Percentiles rank a stretch among this genome's conserved stretches.
Evolutionary conservation across 2,329 filamentous ascomycete species (phyloP).

Genomic region (Neonectria faginata): DNA sequence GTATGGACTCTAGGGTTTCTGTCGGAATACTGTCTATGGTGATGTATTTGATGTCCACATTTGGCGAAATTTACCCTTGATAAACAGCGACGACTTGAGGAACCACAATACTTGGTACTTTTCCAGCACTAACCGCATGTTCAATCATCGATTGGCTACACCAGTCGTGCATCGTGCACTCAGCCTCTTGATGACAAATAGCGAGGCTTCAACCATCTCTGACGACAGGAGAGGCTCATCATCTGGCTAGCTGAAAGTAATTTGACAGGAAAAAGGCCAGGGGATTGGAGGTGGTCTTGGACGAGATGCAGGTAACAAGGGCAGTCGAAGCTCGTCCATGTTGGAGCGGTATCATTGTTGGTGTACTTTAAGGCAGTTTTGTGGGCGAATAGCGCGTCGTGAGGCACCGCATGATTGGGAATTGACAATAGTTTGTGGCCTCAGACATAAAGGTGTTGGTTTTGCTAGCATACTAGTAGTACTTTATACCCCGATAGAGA

Average conservation of each 20-base stretch:
- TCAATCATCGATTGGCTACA: slow-evolving; percentile 28
- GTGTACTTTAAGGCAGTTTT: background rate
- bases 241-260: slow-evolving; percentile 17
- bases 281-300: background rate
- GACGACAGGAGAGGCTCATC: slow-evolving; percentile 22
- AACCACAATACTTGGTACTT: slow-evolving; percentile 11
- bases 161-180: slow-evolving; percentile 1
- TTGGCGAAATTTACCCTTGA: background rate
- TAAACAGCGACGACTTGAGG: slow-evolving; percentile 31
- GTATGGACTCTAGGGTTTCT: slow-evolving; percentile 24
- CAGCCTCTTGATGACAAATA: slow-evolving; percentile 7
- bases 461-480: too few relatives aligned
- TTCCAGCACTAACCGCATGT: slow-evolving; percentile 20
- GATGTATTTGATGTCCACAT: slow-evolving; percentile 23
- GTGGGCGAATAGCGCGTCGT: background rate
- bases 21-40: slow-evolving; percentile 28
- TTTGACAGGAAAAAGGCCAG: slow-evolving; percentile 3
- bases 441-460: too few relatives aligned
- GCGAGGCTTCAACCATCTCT: slow-evolving; percentile 24
- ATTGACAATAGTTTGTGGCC: too few relatives aligned
- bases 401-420: too few relatives aligned
- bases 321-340: background rate
- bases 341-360: background rate
- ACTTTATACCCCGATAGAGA: too few relatives aligned
- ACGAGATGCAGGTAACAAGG: background rate